Conservation (phyloP, 2,329 filamentous ascomycete species). For the Lizonia empirigonia region DNA sequence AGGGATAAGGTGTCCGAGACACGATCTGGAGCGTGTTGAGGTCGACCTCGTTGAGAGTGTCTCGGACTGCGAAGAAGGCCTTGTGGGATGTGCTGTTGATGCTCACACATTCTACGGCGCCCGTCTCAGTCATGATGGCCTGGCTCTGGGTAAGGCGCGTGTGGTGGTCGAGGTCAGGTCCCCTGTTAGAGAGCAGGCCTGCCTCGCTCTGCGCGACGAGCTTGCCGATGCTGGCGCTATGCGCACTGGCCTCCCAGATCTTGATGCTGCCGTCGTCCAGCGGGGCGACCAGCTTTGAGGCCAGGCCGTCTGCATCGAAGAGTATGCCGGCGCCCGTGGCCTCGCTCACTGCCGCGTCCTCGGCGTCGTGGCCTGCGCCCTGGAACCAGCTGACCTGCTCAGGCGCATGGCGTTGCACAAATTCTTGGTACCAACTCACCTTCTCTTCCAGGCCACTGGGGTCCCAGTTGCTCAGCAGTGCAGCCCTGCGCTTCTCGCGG, state of each 20-base stretch:
- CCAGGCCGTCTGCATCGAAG: slow-evolving; percentile 60
- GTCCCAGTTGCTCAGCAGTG: slow-evolving; percentile 81
- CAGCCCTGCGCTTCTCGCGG: slow-evolving; percentile 51
- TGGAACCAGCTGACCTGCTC: slow-evolving; percentile 80
- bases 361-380: slow-evolving; percentile 55
- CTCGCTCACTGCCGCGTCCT: slow-evolving; percentile 59
- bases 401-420: slow-evolving; percentile 78
- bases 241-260: slow-evolving; percentile 70
- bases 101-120: slow-evolving; percentile 80
- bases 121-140: slow-evolving; percentile 70
- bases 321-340: slow-evolving; percentile 73
- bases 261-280: slow-evolving; percentile 88
- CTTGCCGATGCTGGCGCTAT: slow-evolving; percentile 65
- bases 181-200: slow-evolving; percentile 69
- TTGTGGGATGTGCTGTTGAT: slow-evolving; percentile 70
- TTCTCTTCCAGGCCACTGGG: slow-evolving; percentile 73
- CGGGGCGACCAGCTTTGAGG: slow-evolving; percentile 71
- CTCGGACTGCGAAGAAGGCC: slow-evolving; percentile 81
- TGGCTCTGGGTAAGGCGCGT: slow-evolving; percentile 52
- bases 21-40: slow-evolving; percentile 73
- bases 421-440: slow-evolving; percentile 87
- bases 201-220: slow-evolving; percentile 69
- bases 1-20: slow-evolving; percentile 74
- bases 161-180: slow-evolving; percentile 50
- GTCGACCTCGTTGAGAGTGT: slow-evolving; percentile 80